Evolutionary conservation across 164 flowering plant species (phyloP), one percentile per base, ranked within the genome.

Genomic region (Vitis riparia): DNA sequence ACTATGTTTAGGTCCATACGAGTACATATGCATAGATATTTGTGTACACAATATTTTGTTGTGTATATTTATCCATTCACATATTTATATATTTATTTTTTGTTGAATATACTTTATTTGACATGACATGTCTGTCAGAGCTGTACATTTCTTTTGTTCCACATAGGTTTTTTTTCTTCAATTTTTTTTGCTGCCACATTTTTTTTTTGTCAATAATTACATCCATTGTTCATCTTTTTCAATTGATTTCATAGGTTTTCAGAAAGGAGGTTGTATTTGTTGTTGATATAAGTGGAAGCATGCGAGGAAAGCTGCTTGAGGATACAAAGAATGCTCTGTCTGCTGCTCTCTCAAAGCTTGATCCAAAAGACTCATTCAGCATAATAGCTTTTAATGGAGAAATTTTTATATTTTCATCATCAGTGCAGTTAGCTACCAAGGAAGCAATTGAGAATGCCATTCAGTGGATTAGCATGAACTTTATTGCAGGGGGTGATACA

Each of bases 251-350:
- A 68, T 71, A 95, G 99, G 88, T 85, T 69, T 87, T 92, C 84
- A 85, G 84, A 76, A 89, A 83, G 78, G 87, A 92, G 69, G 84
- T 91, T 59, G 79, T 92, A 55, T 93, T 89, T 78, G 74, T 88
- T 64, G 78, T 93, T 82, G 99, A 96, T 77, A 88, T 85, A 62
- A 96, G 99, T 80, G 87, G 82, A 80, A 96, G 99, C 83, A 96
- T 96, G 97, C 74, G 32, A 53, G 99, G 94, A 55, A 77, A 67
- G 70, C 89, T 87, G 11, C 84, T 93, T 59, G 97, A 92, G 73
- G 85, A 68, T 71, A 75, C 84, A 17, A 88, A 85, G 73, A 84
- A 52, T 76, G 89, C 89, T 32, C 60, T 96, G 48, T 75, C 76
- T 63, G 67, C 83, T 37, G 82, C 94, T 13, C 80, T 96, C 11